phyloP scores from a whole-genome alignment of 2,329 filamentous ascomycete genomes.

The Cladophialophora bantiana region DNA sequence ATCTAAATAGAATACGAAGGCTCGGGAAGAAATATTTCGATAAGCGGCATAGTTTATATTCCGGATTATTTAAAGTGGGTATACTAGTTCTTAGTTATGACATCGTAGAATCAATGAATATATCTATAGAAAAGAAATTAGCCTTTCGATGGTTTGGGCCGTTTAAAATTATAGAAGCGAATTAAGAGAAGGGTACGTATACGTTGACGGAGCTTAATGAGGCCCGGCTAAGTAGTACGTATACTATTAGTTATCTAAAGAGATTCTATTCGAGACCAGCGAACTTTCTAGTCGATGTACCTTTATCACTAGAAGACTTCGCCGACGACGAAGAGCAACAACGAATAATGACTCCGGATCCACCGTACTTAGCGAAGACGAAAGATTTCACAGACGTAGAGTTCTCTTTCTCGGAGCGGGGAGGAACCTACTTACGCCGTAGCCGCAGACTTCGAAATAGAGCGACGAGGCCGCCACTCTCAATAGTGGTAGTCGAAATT shows the following conservation, averaged over 20 bases:
- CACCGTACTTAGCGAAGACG: too few species aligned
- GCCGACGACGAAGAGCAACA: too few species aligned
- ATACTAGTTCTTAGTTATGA: slow-evolving; percentile 2
- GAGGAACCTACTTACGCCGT: not conserved
- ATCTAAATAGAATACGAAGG: not conserved
- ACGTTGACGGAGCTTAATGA: slow-evolving; percentile 3
- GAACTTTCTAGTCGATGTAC: not conserved
- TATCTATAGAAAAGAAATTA: slow-evolving; percentile 8
- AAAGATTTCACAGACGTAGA: too few species aligned
- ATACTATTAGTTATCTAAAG: not conserved
- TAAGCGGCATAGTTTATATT: slow-evolving; percentile 1
- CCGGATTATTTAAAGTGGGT: not conserved
- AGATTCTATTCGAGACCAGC: not conserved
- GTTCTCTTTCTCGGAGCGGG: too few species aligned
- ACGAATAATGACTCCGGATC: too few species aligned
- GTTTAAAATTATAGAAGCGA: not conserved
- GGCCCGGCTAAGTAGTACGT: not conserved
- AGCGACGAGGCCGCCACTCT: not conserved
- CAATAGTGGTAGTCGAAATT: not conserved
- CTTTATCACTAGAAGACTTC: not conserved
- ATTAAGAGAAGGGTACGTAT: slow-evolving; percentile 3
- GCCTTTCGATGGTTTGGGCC: slow-evolving; percentile 4
- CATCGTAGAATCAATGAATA: slow-evolving; percentile 4
- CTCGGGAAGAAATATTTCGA: not conserved
- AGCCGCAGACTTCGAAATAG: not conserved